Evolutionary conservation across 2,329 filamentous ascomycete genomes (phyloP).

Genomic region (Fusarium sp.): DNA sequence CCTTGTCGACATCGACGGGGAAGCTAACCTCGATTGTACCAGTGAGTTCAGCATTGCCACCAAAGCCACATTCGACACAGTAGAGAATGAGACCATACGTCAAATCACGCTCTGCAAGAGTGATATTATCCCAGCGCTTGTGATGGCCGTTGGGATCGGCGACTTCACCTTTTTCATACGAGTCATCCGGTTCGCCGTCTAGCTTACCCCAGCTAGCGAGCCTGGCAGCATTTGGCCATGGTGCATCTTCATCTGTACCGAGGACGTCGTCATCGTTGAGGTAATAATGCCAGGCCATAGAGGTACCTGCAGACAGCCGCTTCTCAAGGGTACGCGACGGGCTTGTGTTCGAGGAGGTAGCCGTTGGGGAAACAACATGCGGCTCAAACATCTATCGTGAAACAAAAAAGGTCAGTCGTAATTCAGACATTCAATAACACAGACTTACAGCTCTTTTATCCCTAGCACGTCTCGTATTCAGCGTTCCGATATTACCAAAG

Average conservation of each 20-base stretch:
- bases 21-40: neutral
- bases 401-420: too few species aligned
- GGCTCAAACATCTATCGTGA: too few species aligned
- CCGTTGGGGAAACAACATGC: too few species aligned
- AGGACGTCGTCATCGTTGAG: neutral
- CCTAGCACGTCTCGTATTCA: too few species aligned
- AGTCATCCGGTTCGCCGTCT: slow-evolving; percentile 12
- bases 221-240: slow-evolving; percentile 18
- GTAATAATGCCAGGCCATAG: neutral
- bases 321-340: slow-evolving; percentile 10
- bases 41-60: neutral
- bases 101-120: slow-evolving; percentile 2
- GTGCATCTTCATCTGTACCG: neutral
- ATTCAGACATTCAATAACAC: too few species aligned
- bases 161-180: slow-evolving; percentile 10
- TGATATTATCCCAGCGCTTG: neutral
- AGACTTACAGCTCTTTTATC: too few species aligned
- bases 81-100: slow-evolving; percentile 6
- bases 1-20: neutral
- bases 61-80: slow-evolving; percentile 18
- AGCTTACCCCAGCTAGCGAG: slow-evolving; percentile 1
- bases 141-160: slow-evolving; percentile 13
- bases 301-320: neutral
- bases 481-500: too few species aligned
- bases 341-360: too few species aligned